Conservation (phyloP, 73 alveolate species). For the Stentor roeselii region DNA sequence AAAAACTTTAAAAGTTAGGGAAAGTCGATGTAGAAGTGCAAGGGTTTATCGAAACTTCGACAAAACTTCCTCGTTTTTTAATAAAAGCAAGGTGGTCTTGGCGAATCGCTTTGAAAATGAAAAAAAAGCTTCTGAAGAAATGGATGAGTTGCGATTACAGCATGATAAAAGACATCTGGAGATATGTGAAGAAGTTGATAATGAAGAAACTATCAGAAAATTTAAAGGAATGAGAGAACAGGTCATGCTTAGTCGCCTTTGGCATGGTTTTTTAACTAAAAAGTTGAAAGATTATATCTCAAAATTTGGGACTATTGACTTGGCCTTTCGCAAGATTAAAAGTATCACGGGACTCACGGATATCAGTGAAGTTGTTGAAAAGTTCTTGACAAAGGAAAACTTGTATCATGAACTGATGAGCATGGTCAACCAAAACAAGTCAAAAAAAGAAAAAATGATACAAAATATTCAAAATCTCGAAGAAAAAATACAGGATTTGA, state of each 20-base stretch:
- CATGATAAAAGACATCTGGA: constrained; percentile 8
- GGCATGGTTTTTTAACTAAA: not conserved
- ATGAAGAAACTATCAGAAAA: constrained; percentile 1
- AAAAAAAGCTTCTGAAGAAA: not conserved
- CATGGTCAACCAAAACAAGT: not conserved
- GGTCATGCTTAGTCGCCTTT: not conserved
- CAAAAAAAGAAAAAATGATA: not conserved
- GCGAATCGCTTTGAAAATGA: not conserved
- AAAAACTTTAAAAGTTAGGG: not conserved
- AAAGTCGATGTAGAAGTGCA: not conserved
- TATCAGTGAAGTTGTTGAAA: constrained; percentile 11
- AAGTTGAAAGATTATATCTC: not conserved
- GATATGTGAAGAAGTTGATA: constrained; percentile 9
- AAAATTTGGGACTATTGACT: not conserved
- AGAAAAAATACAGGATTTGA: not conserved
- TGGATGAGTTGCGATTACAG: not conserved
- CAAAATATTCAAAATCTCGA: not conserved
- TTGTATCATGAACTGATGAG: constrained; percentile 1
- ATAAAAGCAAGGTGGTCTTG: not conserved
- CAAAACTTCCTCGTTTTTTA: not conserved
- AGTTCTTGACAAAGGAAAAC: constrained; percentile 8
- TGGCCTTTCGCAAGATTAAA: constrained; percentile 1
- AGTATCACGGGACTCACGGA: not conserved
- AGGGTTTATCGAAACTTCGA: not conserved
- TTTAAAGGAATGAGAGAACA: not conserved